Evolutionary conservation across 805 yeast species (phyloP).

Genomic region (Metschnikowia bowlesiae): DNA sequence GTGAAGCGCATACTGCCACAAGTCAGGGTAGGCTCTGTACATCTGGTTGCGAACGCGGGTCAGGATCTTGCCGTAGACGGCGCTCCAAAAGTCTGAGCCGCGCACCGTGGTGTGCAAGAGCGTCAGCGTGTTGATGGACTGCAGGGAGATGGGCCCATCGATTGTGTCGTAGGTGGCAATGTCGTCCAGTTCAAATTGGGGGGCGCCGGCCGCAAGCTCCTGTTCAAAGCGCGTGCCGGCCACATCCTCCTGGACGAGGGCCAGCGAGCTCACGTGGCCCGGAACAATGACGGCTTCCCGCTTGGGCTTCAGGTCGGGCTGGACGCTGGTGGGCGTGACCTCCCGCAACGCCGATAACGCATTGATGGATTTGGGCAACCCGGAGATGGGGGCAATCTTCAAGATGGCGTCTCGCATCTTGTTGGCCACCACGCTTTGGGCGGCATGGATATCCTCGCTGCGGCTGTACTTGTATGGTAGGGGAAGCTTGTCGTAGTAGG

Average conservation of each 20-base stretch:
- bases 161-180: conserved; percentile 28
- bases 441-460: conserved; percentile 32
- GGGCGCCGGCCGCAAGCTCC: too few species aligned
- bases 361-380: conserved; percentile 82
- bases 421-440: conserved; percentile 37
- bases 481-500: conserved; percentile 35
- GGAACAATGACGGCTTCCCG: conserved; percentile 28
- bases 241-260: conserved; percentile 36
- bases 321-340: conserved; percentile 52
- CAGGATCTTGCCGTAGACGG: conserved; percentile 72
- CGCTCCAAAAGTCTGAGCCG: conserved; percentile 68
- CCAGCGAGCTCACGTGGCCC: conserved; percentile 34
- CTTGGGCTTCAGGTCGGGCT: conserved; percentile 19
- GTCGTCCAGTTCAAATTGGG: conserved; percentile 22
- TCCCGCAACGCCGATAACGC: conserved; percentile 60
- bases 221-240: conserved; percentile 34
- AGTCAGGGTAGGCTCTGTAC: conserved; percentile 75
- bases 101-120: conserved; percentile 31
- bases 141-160: conserved; percentile 37
- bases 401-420: conserved; percentile 73
- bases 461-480: conserved; percentile 31
- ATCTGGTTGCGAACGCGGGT: conserved; percentile 63
- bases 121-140: conserved; percentile 26
- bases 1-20: conserved; percentile 67
- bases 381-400: conserved; percentile 74